These are phyloP conservation scores for Candida tallmaniae DNA, from an alignment of 805 yeast species.

Conservation along the genomic window DNA sequence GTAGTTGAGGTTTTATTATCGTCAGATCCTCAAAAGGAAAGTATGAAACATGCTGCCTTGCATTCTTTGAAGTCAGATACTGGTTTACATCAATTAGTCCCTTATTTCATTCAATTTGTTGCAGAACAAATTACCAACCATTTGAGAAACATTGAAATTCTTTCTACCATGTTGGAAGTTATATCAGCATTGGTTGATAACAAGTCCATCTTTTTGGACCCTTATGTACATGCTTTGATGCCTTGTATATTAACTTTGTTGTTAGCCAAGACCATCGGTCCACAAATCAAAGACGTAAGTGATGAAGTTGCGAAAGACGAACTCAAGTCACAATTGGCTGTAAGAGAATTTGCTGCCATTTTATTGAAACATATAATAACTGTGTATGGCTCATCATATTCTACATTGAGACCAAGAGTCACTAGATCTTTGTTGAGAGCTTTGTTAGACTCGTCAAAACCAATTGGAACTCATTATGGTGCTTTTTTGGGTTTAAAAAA, in stretches of 20 bases:
- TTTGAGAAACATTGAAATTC: conserved; percentile 61
- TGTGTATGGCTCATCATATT: conserved; percentile 78
- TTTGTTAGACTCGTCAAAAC: conserved; percentile 76
- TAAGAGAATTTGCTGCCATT: conserved; percentile 86
- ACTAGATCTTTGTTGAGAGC: conserved; percentile 91
- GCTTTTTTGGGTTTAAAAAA: conserved; percentile 80
- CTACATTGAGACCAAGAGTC: conserved; percentile 87
- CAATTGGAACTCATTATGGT: conserved; percentile 89
- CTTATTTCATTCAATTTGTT: conserved; percentile 92
- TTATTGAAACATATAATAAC: conserved; percentile 73
- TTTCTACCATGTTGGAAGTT: conserved; percentile 84
- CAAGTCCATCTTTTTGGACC: conserved; percentile 83
- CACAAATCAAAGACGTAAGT: conserved; percentile 33
- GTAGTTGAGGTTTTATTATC: conserved; percentile 74
- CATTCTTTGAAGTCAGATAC: conserved; percentile 86
- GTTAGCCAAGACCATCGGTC: conserved; percentile 84
- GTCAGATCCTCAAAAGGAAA: conserved; percentile 50
- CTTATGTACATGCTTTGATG: conserved; percentile 93
- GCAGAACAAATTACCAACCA: conserved; percentile 94
- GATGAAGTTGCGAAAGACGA: conserved; percentile 22
- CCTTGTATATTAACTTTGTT: conserved; percentile 92
- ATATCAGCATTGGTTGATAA: conserved; percentile 80
- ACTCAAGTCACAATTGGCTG: conserved; percentile 45
- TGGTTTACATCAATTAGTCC: conserved; percentile 93
- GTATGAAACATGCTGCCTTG: conserved; percentile 72